Base-by-base conservation (phyloP, 371 early-diverging fungal species). In the Zancudomyces culisetae region DNA sequence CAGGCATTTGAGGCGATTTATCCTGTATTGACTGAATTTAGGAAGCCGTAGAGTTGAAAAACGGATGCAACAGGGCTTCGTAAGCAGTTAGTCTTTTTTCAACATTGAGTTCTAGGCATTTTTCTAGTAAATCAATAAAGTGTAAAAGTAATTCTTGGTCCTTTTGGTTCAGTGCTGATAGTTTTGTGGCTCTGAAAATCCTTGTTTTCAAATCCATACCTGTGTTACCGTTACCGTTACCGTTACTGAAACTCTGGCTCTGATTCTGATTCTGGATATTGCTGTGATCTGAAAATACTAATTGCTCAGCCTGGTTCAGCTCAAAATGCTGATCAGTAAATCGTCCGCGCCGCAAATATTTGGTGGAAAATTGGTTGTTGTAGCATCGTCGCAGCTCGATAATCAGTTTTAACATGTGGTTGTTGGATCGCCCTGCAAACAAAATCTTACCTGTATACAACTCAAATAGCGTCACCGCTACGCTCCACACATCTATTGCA, bases 1-100 rank as follows among this genome's bases (percentile, higher is more conserved):
- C 87, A 95, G 69, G 99, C 99, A 47, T 99, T 99, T 74, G 95
- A 98, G 64, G 86, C 90, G 62, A 99, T 99, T 63, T 99, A 98
- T 74, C 99, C 99, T 53, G 99, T 99, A 63, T 73, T 96, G 62
- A 80, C 80, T 22, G 85, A 89, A 69, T 88, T 84, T 73, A 70
- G 83, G 40, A 88, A 88, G 66, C 67, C 63, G 20, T 67, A 47
- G 18, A 43, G 35, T 72, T 75, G 42, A 91, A 80, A 58, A 94
- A 98, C 19, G 88, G 85, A 57, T 94, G 92, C n/a, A 63, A 52
- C 41, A 98, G 64, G 0, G 96, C 94, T 57, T 95, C 85, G 18
- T 72, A 70, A 1, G 97, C 91, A n/a, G 87, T 81, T 53, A 92
- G 74, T 45, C 99, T 76, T 57, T 86, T 77, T 53, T 81, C 81